These are phyloP conservation scores for Eucalyptus cloeziana DNA, from an alignment of 345 rosid species.

Conservation along the genomic window DNA sequence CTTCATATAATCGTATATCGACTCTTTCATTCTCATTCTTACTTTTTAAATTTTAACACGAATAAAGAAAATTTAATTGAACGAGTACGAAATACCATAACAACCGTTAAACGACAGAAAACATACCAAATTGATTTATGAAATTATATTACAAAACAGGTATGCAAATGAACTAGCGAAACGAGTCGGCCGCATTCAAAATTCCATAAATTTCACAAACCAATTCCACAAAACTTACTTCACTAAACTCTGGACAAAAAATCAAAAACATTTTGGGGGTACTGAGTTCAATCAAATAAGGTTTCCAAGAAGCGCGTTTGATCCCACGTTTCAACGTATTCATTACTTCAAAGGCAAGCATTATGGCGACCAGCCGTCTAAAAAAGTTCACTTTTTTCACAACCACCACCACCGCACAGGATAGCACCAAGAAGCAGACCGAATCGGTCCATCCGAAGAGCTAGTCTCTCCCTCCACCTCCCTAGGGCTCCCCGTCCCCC, in stretches of 20 bases:
- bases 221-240: background rate
- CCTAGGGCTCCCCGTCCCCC: background rate
- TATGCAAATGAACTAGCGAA: rapidly evolving
- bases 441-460: background rate
- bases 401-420: background rate
- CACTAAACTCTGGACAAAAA: background rate
- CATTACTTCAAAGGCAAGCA: background rate
- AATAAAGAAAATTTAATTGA: rapidly evolving
- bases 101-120: rapidly evolving
- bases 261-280: background rate
- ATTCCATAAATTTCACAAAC: background rate
- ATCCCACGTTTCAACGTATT: background rate
- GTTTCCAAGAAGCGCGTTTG: background rate
- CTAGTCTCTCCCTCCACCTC: background rate
- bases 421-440: background rate
- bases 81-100: rapidly evolving
- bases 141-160: background rate
- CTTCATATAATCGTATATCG: rapidly evolving
- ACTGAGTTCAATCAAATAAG: background rate
- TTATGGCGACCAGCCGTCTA: background rate
- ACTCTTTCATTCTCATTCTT: rapidly evolving
- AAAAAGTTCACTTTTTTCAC: background rate
- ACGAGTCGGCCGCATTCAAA: rapidly evolving
- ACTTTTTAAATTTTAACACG: background rate
- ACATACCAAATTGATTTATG: rapidly evolving